phyloP scores from a whole-genome alignment of 441 rosid species.

The Pelargonium myrrhifolium region DNA sequence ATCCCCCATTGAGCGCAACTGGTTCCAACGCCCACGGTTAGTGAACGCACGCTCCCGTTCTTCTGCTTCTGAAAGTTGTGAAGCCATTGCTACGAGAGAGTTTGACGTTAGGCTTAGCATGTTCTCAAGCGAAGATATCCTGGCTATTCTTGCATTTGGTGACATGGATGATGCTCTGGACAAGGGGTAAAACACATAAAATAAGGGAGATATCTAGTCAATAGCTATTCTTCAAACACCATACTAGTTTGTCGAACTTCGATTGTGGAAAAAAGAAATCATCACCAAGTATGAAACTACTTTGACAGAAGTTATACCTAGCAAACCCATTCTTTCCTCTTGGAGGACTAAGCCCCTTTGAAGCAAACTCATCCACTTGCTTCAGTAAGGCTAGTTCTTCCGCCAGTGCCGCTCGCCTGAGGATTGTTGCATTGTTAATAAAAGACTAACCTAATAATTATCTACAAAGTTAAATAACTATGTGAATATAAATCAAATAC shows the following conservation, averaged over 20 bases:
- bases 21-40: constrained; percentile 96
- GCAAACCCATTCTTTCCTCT: constrained; percentile 89
- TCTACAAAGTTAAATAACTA: constrained; percentile 5
- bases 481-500: constrained; percentile 23
- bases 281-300: neutral
- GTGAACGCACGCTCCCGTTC: constrained; percentile 84
- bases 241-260: no score
- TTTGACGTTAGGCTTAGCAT: constrained; percentile 89
- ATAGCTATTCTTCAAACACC: no score
- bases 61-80: constrained; percentile 97
- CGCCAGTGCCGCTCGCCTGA: constrained; percentile 87
- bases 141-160: constrained; percentile 77
- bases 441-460: neutral
- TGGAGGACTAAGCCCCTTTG: constrained; percentile 85
- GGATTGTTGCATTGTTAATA: constrained; percentile 20
- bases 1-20: constrained; percentile 94
- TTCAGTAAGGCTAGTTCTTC: constrained; percentile 84
- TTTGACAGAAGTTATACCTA: constrained; percentile 38
- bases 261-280: neutral
- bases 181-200: constrained; percentile 11
- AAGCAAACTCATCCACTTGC: constrained; percentile 87
- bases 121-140: constrained; percentile 82
- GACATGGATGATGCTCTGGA: constrained; percentile 95
- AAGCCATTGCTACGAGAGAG: constrained; percentile 95
- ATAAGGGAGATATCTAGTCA: neutral